Evolutionary conservation across 2,329 filamentous ascomycete species (phyloP), one percentile per base, ranked within the genome.

Genomic region (Didymella glomerata): DNA sequence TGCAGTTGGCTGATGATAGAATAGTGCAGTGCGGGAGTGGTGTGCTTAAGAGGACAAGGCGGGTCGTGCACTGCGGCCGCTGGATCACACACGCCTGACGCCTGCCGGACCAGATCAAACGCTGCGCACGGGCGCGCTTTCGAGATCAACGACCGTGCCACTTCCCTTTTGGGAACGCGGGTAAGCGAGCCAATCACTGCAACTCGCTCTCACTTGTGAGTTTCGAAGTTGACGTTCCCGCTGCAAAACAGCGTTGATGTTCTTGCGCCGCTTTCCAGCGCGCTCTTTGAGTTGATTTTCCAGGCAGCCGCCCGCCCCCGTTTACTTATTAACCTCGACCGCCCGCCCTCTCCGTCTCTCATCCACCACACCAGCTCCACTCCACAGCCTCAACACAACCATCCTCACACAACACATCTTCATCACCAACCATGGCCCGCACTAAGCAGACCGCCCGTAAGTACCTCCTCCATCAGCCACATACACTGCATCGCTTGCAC

Each of bases 401-500:
- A 59, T 59, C 41, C 40, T 48, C 56, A 59, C 38, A 38, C 45
- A 46, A 27, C 42, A 52, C 48, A 49, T 32, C 24, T 7, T 28
- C 56, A 59, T 45, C 59, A 57, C 60, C 64, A 64, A 54, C 70
- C 71, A 84, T 84, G 82, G 82, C 82, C 67, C 82, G 82, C 67
- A 84, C 82, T 70, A 84, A 84, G 81, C 82, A 84, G 75, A 84
- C 82, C 68, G 82, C 82, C 73, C 82, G 82, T 83, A 80, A 82
- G 81, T 83, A 60, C 63, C 64, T 66, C 51, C 54, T 58, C 62
- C 57, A 49, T 18, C 24, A 32, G 38, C 38, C 42, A 20, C 36
- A 34, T 34, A 1, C 27, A 62, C 59, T 54, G 62, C 64, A 63
- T 64, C 41, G 55, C 61, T 34, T 66, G 62, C 65, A 66, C 67